A percentile compares a stretch with the other conserved stretches of the same genome.
Evolutionary conservation across 768 basidiomycete genomes (phyloP).

Genomic region (Termitomyces sp.): DNA sequence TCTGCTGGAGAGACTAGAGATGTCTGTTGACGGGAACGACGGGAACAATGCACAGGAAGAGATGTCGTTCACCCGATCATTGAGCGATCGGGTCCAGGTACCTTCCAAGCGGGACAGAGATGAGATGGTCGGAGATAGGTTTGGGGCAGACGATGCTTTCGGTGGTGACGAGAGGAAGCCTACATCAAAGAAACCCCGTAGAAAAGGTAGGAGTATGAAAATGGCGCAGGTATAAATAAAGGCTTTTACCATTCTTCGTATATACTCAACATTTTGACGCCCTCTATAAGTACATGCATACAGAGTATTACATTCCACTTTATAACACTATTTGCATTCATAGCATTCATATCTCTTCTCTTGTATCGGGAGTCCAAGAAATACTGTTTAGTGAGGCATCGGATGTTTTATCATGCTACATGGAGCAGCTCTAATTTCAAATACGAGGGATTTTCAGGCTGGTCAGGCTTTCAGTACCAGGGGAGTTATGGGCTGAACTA

Average conservation of each 20-base stretch:
- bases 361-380: neutral
- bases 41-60: constrained; percentile 11
- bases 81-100: constrained; percentile 38
- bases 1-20: constrained; percentile 34
- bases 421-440: no score
- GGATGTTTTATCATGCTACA: no score
- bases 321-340: neutral
- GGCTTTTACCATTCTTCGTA: neutral
- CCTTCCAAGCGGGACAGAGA: constrained; percentile 41
- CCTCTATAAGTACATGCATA: neutral
- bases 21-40: constrained; percentile 21
- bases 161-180: constrained; percentile 30
- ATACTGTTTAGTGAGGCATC: no score
- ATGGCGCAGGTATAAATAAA: constrained; percentile 5
- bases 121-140: constrained; percentile 24
- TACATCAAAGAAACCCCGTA: constrained; percentile 27
- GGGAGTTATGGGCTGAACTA: no score
- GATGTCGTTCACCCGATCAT: constrained; percentile 23
- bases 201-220: constrained; percentile 25
- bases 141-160: constrained; percentile 19
- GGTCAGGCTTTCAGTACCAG: no score
- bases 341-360: no score
- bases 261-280: neutral
- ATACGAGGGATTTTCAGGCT: no score
- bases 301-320: neutral